phyloP scores from a whole-genome alignment of 257 asterid genomes.

The Primulina tabacum region DNA sequence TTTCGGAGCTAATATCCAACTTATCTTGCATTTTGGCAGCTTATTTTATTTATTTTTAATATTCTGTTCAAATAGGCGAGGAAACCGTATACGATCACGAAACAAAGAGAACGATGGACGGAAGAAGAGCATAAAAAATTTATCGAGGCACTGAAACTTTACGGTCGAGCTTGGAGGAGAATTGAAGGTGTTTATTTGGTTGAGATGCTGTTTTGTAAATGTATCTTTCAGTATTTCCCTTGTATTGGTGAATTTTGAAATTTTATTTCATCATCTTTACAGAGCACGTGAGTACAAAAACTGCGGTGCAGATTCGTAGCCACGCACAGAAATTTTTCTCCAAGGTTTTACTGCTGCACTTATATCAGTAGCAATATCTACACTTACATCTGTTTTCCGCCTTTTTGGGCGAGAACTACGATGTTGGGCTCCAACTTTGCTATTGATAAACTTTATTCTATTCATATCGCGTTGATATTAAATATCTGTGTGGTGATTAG shows the following conservation, averaged over 20 bases:
- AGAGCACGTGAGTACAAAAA: slow-evolving; percentile 92
- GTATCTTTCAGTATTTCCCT: neutral
- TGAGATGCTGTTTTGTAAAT: neutral
- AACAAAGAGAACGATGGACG: slow-evolving; percentile 94
- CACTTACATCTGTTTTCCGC: slow-evolving; percentile 43
- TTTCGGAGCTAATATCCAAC: neutral
- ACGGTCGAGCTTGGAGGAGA: slow-evolving; percentile 93
- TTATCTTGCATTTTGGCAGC: slow-evolving; percentile 8
- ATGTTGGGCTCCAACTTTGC: slow-evolving; percentile 46
- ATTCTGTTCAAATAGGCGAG: slow-evolving; percentile 45
- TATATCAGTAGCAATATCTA: slow-evolving; percentile 40
- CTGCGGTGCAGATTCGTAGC: slow-evolving; percentile 97
- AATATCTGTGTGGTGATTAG: slow-evolving; percentile 33
- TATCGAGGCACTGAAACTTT: slow-evolving; percentile 79
- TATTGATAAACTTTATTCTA: neutral
- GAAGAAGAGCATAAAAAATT: slow-evolving; percentile 88
- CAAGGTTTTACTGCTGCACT: slow-evolving; percentile 72
- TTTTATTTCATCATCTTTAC: slow-evolving; percentile 7
- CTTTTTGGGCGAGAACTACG: slow-evolving; percentile 42
- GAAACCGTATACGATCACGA: slow-evolving; percentile 85
- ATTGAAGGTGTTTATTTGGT: slow-evolving; percentile 63
- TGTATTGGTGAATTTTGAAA: slow-evolving; percentile 13
- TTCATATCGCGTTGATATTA: slow-evolving; percentile 12
- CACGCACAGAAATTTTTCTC: slow-evolving; percentile 97
- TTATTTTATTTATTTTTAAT: neutral